These are phyloP conservation scores for Schoenoplectus tabernaemontani DNA, from an alignment of 202 grass and related monocot species.

Conservation along the genomic window DNA sequence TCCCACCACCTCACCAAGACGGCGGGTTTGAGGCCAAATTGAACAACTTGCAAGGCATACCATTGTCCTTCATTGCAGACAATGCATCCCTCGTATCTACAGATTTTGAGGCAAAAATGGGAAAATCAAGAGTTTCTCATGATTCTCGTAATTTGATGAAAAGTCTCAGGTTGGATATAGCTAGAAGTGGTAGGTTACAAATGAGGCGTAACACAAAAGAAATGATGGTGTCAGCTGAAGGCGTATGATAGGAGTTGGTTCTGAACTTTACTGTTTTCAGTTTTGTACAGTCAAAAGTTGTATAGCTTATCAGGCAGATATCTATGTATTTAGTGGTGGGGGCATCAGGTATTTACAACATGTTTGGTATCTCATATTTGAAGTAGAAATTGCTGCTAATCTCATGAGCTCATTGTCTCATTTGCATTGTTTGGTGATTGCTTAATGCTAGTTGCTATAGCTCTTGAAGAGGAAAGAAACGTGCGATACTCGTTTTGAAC, in stretches of 20 bases:
- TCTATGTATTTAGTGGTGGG: neutral
- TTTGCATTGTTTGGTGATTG: neutral
- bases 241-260: neutral
- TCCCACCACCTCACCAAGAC: slow-evolving; percentile 64
- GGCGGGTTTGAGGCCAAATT: slow-evolving; percentile 38
- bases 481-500: neutral
- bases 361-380: neutral
- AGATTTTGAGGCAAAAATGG: slow-evolving; percentile 17
- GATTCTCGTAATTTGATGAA: slow-evolving; percentile 23
- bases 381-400: neutral
- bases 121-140: neutral
- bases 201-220: slow-evolving; percentile 20
- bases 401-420: neutral
- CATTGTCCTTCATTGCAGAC: slow-evolving; percentile 22
- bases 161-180: slow-evolving; percentile 31
- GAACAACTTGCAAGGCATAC: slow-evolving; percentile 4
- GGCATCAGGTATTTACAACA: neutral
- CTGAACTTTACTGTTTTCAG: neutral
- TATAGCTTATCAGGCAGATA: neutral
- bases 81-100: slow-evolving; percentile 29
- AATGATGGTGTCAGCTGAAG: neutral
- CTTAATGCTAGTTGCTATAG: neutral
- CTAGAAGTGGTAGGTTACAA: slow-evolving; percentile 22
- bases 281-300: neutral
- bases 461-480: neutral